Conservation (phyloP, 108 stramenopile species). For the Nitzschia putrida region DNA sequence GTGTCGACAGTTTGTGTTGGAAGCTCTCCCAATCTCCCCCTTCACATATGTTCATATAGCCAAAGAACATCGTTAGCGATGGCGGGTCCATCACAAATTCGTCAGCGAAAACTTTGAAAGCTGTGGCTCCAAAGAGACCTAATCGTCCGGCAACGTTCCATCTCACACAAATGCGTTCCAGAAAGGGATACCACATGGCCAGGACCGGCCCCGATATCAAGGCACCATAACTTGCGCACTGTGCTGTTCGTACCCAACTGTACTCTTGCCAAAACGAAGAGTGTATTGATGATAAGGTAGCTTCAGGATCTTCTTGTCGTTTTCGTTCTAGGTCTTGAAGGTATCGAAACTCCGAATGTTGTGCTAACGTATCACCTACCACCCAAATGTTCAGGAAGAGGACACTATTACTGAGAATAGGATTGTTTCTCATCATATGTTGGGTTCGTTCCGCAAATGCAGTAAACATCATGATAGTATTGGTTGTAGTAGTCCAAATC, state of each 20-base stretch:
- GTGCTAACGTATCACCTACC: constrained; percentile 21
- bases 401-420: constrained; percentile 20
- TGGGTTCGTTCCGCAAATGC: too few species aligned
- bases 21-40: constrained; percentile 10
- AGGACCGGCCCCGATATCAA: constrained; percentile 25
- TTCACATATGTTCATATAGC: constrained; percentile 35
- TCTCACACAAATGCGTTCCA: constrained; percentile 15
- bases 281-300: not conserved
- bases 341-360: constrained; percentile 24
- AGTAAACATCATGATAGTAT: too few species aligned
- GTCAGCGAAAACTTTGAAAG: constrained; percentile 27
- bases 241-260: constrained; percentile 9
- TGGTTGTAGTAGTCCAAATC: too few species aligned
- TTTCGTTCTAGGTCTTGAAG: not conserved
- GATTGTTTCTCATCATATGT: constrained; percentile 32
- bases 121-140: constrained; percentile 18
- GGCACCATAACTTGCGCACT: constrained; percentile 34
- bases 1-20: constrained; percentile 6
- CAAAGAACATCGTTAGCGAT: constrained; percentile 16
- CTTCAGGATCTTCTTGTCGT: not conserved
- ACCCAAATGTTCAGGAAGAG: constrained; percentile 30
- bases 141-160: constrained; percentile 5
- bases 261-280: constrained; percentile 7
- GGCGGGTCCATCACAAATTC: constrained; percentile 35
- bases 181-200: constrained; percentile 29